Conservation (phyloP, 768 basidiomycete genomes). For the Suillus weaverae region DNA sequence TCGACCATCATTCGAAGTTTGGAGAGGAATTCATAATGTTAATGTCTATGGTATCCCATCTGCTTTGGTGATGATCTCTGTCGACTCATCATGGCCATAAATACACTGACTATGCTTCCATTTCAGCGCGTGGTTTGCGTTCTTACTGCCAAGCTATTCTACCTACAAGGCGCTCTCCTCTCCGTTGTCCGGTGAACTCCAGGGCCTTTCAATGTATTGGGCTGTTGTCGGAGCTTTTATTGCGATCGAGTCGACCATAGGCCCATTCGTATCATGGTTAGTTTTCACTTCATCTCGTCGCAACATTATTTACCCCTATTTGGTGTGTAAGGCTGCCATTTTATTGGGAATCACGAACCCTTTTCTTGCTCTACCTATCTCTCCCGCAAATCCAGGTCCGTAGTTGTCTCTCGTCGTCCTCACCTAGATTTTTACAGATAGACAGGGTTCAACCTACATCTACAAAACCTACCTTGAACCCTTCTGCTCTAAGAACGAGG, state of each 20-base stretch:
- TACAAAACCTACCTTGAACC: constrained; percentile 63
- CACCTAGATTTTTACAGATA: constrained; percentile 11
- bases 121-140: constrained; percentile 71
- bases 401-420: constrained; percentile 7
- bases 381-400: constrained; percentile 69
- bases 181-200: constrained; percentile 53
- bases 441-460: constrained; percentile 66
- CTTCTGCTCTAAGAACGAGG: constrained; percentile 59
- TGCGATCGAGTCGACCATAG: constrained; percentile 61
- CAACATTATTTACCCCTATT: constrained; percentile 18
- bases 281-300: constrained; percentile 18
- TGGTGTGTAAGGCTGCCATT: constrained; percentile 60
- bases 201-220: constrained; percentile 66
- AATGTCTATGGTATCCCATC: constrained; percentile 47
- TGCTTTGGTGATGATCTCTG: constrained; percentile 42
- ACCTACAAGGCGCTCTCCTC: constrained; percentile 68
- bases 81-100: not conserved
- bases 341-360: constrained; percentile 72
- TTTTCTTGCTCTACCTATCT: constrained; percentile 65
- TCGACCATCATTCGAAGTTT: not conserved
- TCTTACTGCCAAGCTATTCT: constrained; percentile 59
- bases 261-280: constrained; percentile 68
- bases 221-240: constrained; percentile 57
- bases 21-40: constrained; percentile 39
- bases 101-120: not conserved